Conservation (phyloP, 352 stramenopile genomes). For the Phytopythium kandeliae region DNA sequence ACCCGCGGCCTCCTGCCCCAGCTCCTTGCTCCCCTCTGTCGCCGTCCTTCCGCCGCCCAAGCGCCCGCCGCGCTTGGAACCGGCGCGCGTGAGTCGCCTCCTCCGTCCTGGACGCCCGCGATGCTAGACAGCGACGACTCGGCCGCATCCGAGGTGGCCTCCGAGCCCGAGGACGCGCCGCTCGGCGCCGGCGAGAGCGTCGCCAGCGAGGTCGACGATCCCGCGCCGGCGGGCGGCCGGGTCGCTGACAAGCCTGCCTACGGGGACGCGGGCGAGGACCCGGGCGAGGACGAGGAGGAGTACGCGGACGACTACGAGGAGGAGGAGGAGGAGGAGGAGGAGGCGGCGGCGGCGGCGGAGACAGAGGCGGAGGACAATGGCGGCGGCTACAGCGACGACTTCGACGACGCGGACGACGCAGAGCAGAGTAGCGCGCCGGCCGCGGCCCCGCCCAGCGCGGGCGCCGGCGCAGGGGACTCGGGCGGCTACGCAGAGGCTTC, state of each 20-base stretch:
- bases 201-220: conserved; percentile 51
- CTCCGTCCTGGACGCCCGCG: too few relatives aligned
- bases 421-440: conserved; percentile 6
- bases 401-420: conserved; percentile 47
- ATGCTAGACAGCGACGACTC: conserved; percentile 59
- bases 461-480: background rate
- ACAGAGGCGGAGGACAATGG: conserved; percentile 35
- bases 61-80: too few relatives aligned
- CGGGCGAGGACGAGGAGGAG: conserved; percentile 1
- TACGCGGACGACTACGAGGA: conserved; percentile 37
- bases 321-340: conserved; percentile 25
- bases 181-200: conserved; percentile 30
- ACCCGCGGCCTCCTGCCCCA: background rate
- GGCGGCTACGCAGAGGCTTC: conserved; percentile 56
- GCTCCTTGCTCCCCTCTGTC: background rate
- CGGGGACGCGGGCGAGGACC: too few relatives aligned
- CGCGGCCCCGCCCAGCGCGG: too few relatives aligned
- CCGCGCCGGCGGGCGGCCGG: too few relatives aligned
- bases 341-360: conserved; percentile 17
- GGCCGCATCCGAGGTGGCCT: conserved; percentile 57
- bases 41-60: background rate
- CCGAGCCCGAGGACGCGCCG: conserved; percentile 29
- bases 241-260: too few relatives aligned
- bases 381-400: conserved; percentile 67
- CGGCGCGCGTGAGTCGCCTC: too few relatives aligned